These are phyloP conservation scores for Cronartium quercuum DNA, from an alignment of 1,284 basidiomycete genomes.

Conservation along the genomic window DNA sequence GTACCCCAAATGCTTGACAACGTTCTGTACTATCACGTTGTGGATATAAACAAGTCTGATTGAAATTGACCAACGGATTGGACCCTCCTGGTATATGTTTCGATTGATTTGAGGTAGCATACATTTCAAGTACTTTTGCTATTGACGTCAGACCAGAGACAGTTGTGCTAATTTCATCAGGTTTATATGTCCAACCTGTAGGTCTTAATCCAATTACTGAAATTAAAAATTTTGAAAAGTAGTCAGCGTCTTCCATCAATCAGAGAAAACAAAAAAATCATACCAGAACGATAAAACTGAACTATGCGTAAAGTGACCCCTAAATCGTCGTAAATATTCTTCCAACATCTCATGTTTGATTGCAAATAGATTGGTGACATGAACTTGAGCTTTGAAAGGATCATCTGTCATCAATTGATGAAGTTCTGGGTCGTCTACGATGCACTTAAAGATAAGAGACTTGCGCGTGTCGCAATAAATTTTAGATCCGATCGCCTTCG, in stretches of 20 bases:
- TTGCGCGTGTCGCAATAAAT: slow-evolving; percentile 27
- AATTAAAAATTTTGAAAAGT: background rate
- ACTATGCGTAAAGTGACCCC: slow-evolving; percentile 10
- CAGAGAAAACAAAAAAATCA: background rate
- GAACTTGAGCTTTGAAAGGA: slow-evolving; percentile 12
- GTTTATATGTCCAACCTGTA: slow-evolving; percentile 30
- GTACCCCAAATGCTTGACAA: slow-evolving; percentile 17
- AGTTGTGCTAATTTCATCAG: background rate
- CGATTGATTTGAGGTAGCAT: background rate
- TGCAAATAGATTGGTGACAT: slow-evolving; percentile 23
- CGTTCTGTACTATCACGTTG: background rate
- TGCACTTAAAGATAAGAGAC: background rate
- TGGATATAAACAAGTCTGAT: background rate
- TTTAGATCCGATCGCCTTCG: background rate
- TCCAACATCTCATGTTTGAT: slow-evolving; percentile 16
- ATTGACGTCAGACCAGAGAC: background rate
- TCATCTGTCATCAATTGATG: background rate
- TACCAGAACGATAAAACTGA: background rate
- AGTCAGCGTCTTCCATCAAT: background rate
- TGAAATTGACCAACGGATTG: background rate
- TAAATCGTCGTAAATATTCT: slow-evolving; percentile 12
- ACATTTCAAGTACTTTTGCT: background rate
- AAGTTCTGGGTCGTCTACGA: slow-evolving; percentile 17
- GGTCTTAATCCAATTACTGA: slow-evolving; percentile 33
- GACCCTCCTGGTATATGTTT: background rate